Evolutionary conservation across 441 rosid genomes (phyloP).

Genomic region (Mallotus japonicus): DNA sequence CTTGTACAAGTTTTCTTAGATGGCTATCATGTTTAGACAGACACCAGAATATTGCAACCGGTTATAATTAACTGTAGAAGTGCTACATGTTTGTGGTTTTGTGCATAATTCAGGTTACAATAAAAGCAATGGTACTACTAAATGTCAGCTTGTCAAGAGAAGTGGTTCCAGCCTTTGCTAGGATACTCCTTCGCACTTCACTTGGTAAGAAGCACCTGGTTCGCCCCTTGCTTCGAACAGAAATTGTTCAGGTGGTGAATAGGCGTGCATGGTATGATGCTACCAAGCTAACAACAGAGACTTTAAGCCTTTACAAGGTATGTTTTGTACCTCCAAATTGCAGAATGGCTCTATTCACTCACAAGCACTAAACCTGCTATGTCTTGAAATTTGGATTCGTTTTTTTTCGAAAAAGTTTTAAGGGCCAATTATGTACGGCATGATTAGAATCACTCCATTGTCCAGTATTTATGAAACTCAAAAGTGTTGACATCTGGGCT

Average conservation of each 20-base stretch:
- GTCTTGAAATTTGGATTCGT: not conserved
- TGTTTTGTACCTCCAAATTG: not conserved
- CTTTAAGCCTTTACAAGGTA: constrained; percentile 88
- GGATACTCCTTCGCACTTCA: constrained; percentile 82
- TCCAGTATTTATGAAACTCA: not conserved
- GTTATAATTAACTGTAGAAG: not conserved
- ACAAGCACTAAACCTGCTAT: not conserved
- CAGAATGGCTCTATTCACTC: not conserved
- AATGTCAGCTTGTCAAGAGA: constrained; percentile 88
- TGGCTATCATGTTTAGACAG: not conserved
- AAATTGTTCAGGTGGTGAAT: constrained; percentile 90
- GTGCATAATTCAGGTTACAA: constrained; percentile 42
- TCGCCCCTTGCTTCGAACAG: constrained; percentile 79
- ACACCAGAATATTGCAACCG: not conserved
- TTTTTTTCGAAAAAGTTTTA: not conserved
- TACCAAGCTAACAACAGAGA: constrained; percentile 75
- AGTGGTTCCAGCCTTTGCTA: constrained; percentile 90
- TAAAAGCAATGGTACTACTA: constrained; percentile 71
- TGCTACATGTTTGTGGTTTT: not conserved
- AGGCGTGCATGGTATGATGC: constrained; percentile 95
- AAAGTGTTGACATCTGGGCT: constrained; percentile 1
- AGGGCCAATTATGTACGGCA: not conserved
- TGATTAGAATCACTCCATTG: not conserved
- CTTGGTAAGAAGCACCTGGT: constrained; percentile 96
- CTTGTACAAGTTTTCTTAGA: not conserved